Base-by-base conservation (phyloP, 1,284 basidiomycete species). In the Ustilago xerochloae region DNA sequence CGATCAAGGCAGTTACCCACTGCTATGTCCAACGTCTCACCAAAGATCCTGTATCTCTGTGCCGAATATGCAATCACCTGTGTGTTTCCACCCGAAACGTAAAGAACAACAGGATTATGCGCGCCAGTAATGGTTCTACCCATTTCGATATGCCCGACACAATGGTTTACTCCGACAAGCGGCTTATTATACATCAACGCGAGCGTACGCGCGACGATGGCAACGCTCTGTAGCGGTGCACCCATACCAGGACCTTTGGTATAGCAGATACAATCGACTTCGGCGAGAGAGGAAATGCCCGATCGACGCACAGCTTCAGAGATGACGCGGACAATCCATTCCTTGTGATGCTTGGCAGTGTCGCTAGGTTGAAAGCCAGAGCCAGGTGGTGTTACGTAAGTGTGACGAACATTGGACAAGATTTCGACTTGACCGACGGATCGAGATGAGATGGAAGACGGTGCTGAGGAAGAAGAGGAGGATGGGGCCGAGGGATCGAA, bases 191-290 rank as follows among this genome's bases (percentile, higher is more conserved):
- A 95, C 65, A 99, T 86, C 18, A 96, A 87, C 0, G 93, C 91
- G 16, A 99, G 87, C 0, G 93, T 97, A 48, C 97, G 89, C 1
- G 97, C 95, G n/a, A 99, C 93, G 24, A 99, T 86, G 0, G 94
- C 95, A 16, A 98, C 94, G 3, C 94, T 94, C 81, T 97, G 94
- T 15, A 99, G 86, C 0, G 96, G 96, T 43, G 94, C 94, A 51
- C 97, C 97, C 97, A 99, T 99, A 0, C 97, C 97, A 6, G 97
- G 97, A 91, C 95, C 96, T 88, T 98, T 96, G 0, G 96, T 99
- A 84, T 91, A 99, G 82, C 95, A 97, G 54, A 99, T 95, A 78
- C 94, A 96, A 81, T 97, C 93, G 39, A 98, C 80, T 67, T 94
- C 90, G 61, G 89, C 87, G 79, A 98, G 88, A 9, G 88, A 88